A percentile compares a stretch with the other conserved stretches of the same genome.
Conservation (phyloP, 805 yeast species). For the Blastobotrys robertii region DNA sequence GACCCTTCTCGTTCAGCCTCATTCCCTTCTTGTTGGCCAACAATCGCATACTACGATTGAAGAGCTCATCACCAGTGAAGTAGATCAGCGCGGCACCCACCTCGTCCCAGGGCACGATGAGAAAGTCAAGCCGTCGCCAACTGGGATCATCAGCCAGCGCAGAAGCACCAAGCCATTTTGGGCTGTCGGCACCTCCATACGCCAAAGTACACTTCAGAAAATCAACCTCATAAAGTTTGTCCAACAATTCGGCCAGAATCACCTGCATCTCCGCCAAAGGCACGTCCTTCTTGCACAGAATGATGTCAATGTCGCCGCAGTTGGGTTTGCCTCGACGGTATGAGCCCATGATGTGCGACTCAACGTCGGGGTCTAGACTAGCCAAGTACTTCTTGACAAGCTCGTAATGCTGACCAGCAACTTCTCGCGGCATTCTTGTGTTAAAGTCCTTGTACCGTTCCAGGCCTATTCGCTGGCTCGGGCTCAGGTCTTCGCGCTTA, state of each 20-base stretch:
- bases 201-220: slow-evolving; percentile 30
- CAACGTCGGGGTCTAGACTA: slow-evolving; percentile 29
- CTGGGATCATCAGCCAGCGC: slow-evolving; percentile 20
- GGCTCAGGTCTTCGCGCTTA: slow-evolving; percentile 22
- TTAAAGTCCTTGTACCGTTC: slow-evolving; percentile 40
- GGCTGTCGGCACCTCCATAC: slow-evolving; percentile 17
- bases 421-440: slow-evolving; percentile 35
- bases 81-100: slow-evolving; percentile 42
- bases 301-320: slow-evolving; percentile 47
- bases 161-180: slow-evolving; percentile 29
- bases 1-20: slow-evolving; percentile 36
- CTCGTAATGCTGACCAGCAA: slow-evolving; percentile 34
- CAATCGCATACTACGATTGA: slow-evolving; percentile 39
- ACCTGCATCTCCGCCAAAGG: slow-evolving; percentile 19
- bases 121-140: slow-evolving; percentile 47
- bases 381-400: slow-evolving; percentile 22
- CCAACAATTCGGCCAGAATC: slow-evolving; percentile 19
- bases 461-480: slow-evolving; percentile 33
- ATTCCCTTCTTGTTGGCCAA: slow-evolving; percentile 34
- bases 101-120: slow-evolving; percentile 36
- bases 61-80: slow-evolving; percentile 45
- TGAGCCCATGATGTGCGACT: slow-evolving; percentile 39
- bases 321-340: slow-evolving; percentile 38
- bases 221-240: slow-evolving; percentile 20
- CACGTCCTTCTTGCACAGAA: slow-evolving; percentile 32